Evolutionary conservation across 1,284 basidiomycete species (phyloP), one percentile per base, ranked within the genome.

Genomic region (Schizophyllum amplum): DNA sequence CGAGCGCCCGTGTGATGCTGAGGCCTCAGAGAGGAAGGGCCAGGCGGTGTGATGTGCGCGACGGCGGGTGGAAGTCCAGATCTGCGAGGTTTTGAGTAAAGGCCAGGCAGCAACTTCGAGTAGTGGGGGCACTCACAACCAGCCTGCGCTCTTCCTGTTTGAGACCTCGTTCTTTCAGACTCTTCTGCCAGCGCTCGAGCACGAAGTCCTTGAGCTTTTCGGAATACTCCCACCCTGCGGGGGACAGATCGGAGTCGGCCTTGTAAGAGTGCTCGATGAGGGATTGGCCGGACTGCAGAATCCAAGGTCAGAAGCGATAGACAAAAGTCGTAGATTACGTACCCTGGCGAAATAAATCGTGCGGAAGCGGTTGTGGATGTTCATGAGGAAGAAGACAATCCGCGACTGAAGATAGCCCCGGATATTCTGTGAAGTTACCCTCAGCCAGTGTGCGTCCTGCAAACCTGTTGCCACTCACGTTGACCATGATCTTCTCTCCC

Each of bases 221-320:
- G 0, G 95, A 87, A 64, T 99, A 99, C 60, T 97, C 93, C 90
- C 92, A 94, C 4, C 96, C 96, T 0, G 88, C 87, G 1, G 92
- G 90, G 0, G 94, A 97, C 6, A 99, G 82, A 68, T 98, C 97
- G 0, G 96, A 94, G 68, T 99, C 96, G 25, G 96, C 95, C 73
- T 97, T 98, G 79, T 96, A 99, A 4, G 95, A 97, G 69, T 99
- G 97, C 69, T 99, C 97, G 62, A 98, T 95, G 57, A 98, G 80
- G 5, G 92, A 97, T 78, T 94, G 93, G 11, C 94, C 94, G 4
- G 93, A 95, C 91, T 89, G 56, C 59, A 21, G 47, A 25, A 6
- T 25, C 15, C 57, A 54, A 53, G 54, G 55, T 51, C 46, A 33
- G 27, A 21, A 47, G 47, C 5, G 47, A 55, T 47, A 11, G 25